Evolutionary conservation across 2,329 filamentous ascomycete species (phyloP).

Genomic region (Graphilbum ipis-grandicollis): DNA sequence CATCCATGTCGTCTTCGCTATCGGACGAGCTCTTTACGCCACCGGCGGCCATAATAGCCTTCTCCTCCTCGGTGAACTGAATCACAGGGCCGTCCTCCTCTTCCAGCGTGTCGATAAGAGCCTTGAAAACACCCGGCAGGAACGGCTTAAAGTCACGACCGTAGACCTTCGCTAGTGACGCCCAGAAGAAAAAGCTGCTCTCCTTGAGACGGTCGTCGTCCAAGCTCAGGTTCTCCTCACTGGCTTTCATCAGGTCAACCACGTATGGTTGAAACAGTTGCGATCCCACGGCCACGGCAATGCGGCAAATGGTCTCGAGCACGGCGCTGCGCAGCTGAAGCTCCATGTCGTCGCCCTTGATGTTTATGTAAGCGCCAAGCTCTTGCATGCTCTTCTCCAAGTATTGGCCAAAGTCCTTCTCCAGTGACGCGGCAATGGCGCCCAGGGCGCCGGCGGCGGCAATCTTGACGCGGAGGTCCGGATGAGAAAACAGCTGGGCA

Average conservation of each 20-base stretch:
- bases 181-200: slow-evolving; percentile 95
- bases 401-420: slow-evolving; percentile 73
- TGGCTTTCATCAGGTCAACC: slow-evolving; percentile 74
- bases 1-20: slow-evolving; percentile 38
- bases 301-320: slow-evolving; percentile 84
- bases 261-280: slow-evolving; percentile 84
- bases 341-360: slow-evolving; percentile 82
- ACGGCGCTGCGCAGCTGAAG: slow-evolving; percentile 79
- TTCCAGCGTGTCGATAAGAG: slow-evolving; percentile 69
- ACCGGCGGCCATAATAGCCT: slow-evolving; percentile 46
- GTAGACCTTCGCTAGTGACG: slow-evolving; percentile 85
- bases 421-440: slow-evolving; percentile 73
- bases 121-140: slow-evolving; percentile 59
- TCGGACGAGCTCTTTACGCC: slow-evolving; percentile 44
- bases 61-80: slow-evolving; percentile 55
- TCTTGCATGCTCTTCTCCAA: slow-evolving; percentile 81
- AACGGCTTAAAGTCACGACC: slow-evolving; percentile 67
- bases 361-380: slow-evolving; percentile 65
- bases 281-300: slow-evolving; percentile 73
- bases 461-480: slow-evolving; percentile 79
- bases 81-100: slow-evolving; percentile 77
- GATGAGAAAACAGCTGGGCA: slow-evolving; percentile 65
- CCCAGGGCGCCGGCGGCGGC: slow-evolving; percentile 79
- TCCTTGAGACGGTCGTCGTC: slow-evolving; percentile 85
- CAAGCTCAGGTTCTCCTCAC: slow-evolving; percentile 75